Conservation (phyloP, 192 early-diverging fungal genomes). For the Gaertneriomyces semiglobifer region DNA sequence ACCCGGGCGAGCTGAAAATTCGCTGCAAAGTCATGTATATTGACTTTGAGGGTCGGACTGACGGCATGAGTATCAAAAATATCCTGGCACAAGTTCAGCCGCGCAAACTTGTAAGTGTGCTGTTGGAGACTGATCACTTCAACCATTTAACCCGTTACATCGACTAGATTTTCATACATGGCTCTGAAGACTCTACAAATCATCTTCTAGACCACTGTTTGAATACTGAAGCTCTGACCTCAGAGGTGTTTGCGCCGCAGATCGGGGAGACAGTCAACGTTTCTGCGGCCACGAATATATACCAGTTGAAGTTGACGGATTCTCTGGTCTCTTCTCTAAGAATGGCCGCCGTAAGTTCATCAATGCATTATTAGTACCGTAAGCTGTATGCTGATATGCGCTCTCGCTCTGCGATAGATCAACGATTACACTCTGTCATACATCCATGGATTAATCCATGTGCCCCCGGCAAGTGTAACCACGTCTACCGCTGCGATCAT, state of each 20-base stretch:
- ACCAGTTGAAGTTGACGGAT: slow-evolving; percentile 85
- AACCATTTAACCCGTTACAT: background rate
- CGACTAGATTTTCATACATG: slow-evolving; percentile 75
- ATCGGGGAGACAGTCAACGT: slow-evolving; percentile 85
- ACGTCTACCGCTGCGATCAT: slow-evolving; percentile 35
- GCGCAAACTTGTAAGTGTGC: slow-evolving; percentile 67
- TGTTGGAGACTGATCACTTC: background rate
- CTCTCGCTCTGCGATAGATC: slow-evolving; percentile 34
- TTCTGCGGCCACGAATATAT: slow-evolving; percentile 82
- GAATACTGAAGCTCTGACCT: slow-evolving; percentile 66
- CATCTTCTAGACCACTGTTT: slow-evolving; percentile 62
- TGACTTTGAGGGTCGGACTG: slow-evolving; percentile 89
- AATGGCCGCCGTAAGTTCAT: slow-evolving; percentile 61
- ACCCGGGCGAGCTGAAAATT: slow-evolving; percentile 57
- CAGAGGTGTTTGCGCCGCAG: slow-evolving; percentile 78
- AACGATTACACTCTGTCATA: slow-evolving; percentile 76
- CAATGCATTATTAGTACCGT: slow-evolving; percentile 1
- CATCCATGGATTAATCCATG: slow-evolving; percentile 72
- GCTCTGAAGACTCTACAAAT: slow-evolving; percentile 65
- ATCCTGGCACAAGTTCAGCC: slow-evolving; percentile 79
- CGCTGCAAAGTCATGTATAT: slow-evolving; percentile 78
- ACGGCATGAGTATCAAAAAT: slow-evolving; percentile 79
- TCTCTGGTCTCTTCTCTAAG: slow-evolving; percentile 74
- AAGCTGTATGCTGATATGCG: background rate
- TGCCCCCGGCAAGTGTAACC: slow-evolving; percentile 36